A percentile compares a stretch with the other conserved stretches of the same genome.
Conservation (phyloP, 164 flowering plant genomes). For the Liquidambar formosana region DNA sequence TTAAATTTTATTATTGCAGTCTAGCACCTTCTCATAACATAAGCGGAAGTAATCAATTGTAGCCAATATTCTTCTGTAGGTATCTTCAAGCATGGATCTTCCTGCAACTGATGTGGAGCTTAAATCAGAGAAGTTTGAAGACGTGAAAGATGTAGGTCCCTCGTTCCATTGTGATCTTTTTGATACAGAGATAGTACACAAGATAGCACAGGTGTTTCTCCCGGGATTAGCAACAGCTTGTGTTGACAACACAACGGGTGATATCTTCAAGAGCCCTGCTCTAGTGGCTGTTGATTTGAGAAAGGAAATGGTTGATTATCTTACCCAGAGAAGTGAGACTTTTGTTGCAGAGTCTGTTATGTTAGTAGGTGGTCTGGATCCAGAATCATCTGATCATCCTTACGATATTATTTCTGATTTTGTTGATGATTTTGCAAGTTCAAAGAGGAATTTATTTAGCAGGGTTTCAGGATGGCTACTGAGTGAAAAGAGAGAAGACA, state of each 20-base stretch:
- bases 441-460: slow-evolving; percentile 66
- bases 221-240: slow-evolving; percentile 66
- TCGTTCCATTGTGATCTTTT: slow-evolving; percentile 43
- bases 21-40: too few species aligned
- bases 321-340: slow-evolving; percentile 60
- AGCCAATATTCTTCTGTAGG: not conserved
- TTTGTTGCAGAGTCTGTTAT: slow-evolving; percentile 70
- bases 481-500: slow-evolving; percentile 87
- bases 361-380: slow-evolving; percentile 44
- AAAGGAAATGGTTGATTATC: slow-evolving; percentile 77
- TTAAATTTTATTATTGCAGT: too few species aligned
- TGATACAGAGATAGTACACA: slow-evolving; percentile 54
- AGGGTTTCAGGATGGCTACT: slow-evolving; percentile 84
- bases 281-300: slow-evolving; percentile 71
- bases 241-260: slow-evolving; percentile 68
- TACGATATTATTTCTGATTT: slow-evolving; percentile 63
- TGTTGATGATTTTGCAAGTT: slow-evolving; percentile 64
- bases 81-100: slow-evolving; percentile 25
- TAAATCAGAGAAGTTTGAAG: slow-evolving; percentile 42
- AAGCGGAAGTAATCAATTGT: not conserved
- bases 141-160: slow-evolving; percentile 34
- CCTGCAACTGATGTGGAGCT: slow-evolving; percentile 20
- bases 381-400: slow-evolving; percentile 57
- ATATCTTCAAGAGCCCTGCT: slow-evolving; percentile 48
- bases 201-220: slow-evolving; percentile 56